A percentile compares a stretch with the other conserved stretches of the same genome.
phyloP scores from a whole-genome alignment of 2,329 filamentous ascomycete genomes.

The Chaetomium strumarium region DNA sequence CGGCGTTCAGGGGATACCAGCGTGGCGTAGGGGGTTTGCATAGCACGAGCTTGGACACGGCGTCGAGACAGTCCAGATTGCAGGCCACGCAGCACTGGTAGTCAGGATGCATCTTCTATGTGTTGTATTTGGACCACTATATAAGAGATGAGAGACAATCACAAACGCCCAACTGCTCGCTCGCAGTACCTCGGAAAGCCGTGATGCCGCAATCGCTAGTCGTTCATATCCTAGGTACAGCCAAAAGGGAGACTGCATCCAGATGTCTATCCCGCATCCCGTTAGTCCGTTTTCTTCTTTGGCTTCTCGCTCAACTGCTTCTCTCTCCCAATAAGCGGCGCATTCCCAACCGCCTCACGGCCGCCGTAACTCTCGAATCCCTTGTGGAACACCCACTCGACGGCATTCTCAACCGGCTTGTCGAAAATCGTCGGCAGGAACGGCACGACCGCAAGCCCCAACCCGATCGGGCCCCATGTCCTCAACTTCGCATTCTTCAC shows the following conservation, averaged over 20 bases:
- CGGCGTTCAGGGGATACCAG: background rate
- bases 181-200: too few relatives aligned
- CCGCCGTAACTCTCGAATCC: constrained; percentile 70
- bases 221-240: background rate
- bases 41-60: background rate
- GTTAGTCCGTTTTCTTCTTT: constrained; percentile 41
- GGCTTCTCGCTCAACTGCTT: constrained; percentile 35
- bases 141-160: too few relatives aligned
- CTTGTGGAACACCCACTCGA: constrained; percentile 85
- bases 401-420: constrained; percentile 83
- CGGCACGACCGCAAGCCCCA: constrained; percentile 71
- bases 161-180: too few relatives aligned
- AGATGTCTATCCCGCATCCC: constrained; percentile 28
- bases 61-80: background rate
- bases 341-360: constrained; percentile 46
- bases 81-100: background rate
- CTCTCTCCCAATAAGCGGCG: constrained; percentile 50
- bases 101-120: too few relatives aligned
- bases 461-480: constrained; percentile 86
- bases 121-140: too few relatives aligned
- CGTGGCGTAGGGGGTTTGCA: background rate
- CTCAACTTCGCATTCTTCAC: constrained; percentile 68
- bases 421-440: constrained; percentile 83
- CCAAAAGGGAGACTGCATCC: background rate
- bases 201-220: background rate